Percentiles rank a stretch among this genome's conserved stretches.
phyloP scores from a whole-genome alignment of 306 rosid genomes.

The Castanopsis chinensis region DNA sequence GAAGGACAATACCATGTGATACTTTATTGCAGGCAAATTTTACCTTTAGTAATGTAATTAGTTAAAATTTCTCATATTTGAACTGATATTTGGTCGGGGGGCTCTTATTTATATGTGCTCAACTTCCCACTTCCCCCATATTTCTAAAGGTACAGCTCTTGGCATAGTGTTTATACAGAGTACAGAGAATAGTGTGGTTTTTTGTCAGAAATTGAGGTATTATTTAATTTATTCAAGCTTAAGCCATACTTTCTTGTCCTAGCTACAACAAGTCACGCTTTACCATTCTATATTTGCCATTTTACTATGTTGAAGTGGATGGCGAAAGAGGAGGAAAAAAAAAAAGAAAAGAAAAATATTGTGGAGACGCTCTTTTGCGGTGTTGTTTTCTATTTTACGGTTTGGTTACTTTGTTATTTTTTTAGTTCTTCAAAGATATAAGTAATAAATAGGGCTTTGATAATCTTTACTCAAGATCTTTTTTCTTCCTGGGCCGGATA shows the following conservation, averaged over 20 bases:
- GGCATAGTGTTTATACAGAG: neutral
- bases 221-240: neutral
- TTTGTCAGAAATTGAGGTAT: slow-evolving; percentile 10
- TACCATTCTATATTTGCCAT: too few relatives aligned
- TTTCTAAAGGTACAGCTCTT: neutral
- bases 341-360: too few relatives aligned
- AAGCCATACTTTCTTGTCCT: neutral
- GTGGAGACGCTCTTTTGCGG: too few relatives aligned
- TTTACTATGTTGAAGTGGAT: too few relatives aligned
- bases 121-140: neutral
- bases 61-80: neutral
- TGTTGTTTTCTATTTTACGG: too few relatives aligned
- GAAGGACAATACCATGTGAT: slow-evolving; percentile 4
- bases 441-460: too few relatives aligned
- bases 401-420: too few relatives aligned
- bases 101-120: neutral
- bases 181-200: slow-evolving; percentile 7
- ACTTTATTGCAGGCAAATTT: slow-evolving; percentile 21
- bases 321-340: too few relatives aligned
- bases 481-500: too few relatives aligned
- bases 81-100: neutral
- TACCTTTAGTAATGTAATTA: slow-evolving; percentile 48
- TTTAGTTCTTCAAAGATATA: too few relatives aligned
- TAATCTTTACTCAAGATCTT: too few relatives aligned
- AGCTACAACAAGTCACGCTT: neutral